Percentiles rank a stretch among this genome's conserved stretches.
These are phyloP conservation scores for Phylloporus rhodoxanthus DNA, from an alignment of 768 basidiomycete genomes.

Conservation along the genomic window DNA sequence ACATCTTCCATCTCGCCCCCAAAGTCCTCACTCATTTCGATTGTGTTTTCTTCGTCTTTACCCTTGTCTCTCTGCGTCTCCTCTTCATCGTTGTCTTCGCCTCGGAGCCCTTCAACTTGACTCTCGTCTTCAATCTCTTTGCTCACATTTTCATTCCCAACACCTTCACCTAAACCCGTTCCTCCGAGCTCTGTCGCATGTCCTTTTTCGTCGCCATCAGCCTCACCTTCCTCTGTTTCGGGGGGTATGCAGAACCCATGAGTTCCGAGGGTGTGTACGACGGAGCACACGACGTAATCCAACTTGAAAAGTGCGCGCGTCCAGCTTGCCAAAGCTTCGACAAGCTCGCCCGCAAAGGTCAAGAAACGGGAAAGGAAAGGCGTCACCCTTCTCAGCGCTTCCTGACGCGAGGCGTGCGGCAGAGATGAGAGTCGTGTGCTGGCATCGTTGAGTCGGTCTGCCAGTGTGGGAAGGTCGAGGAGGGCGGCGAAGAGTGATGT, in stretches of 20 bases:
- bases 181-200: conserved; percentile 54
- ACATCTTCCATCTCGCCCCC: conserved; percentile 83
- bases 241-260: conserved; percentile 93
- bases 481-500: conserved; percentile 43
- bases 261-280: conserved; percentile 65
- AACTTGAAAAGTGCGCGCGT: conserved; percentile 81
- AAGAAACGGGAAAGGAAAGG: conserved; percentile 74
- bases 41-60: conserved; percentile 63
- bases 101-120: conserved; percentile 89
- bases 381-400: conserved; percentile 41
- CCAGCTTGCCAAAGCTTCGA: conserved; percentile 57
- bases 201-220: conserved; percentile 38
- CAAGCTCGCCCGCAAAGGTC: conserved; percentile 48
- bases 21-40: conserved; percentile 91
- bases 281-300: conserved; percentile 66
- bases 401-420: conserved; percentile 29
- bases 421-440: conserved; percentile 36
- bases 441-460: conserved; percentile 35
- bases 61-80: conserved; percentile 33
- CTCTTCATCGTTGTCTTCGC: conserved; percentile 43
- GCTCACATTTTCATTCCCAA: conserved; percentile 81
- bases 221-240: conserved; percentile 57
- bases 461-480: conserved; percentile 43
- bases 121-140: conserved; percentile 95
- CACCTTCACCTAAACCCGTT: conserved; percentile 83